Base-by-base conservation (phyloP, 2,329 filamentous ascomycete genomes). In the Fusarium stilboides region DNA sequence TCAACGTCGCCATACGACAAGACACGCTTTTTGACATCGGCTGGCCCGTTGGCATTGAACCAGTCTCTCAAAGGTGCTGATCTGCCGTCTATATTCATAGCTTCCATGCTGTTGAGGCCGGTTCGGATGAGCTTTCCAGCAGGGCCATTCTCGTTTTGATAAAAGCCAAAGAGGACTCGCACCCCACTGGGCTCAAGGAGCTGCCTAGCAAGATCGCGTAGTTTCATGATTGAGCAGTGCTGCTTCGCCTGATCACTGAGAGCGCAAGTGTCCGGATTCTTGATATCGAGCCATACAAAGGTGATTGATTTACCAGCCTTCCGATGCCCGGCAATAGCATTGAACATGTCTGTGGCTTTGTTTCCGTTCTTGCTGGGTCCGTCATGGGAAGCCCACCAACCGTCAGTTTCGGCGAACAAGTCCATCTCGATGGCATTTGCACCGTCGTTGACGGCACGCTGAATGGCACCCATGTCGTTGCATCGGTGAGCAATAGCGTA, bases 381-480 rank as follows among this genome's bases (percentile, higher is more conserved):
- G 7, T 52, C 49, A 8, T 42, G 49, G 5, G 37, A 42, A 7
- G 26, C 49, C 34, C 34, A 52, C 49, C 49, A 42, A 3, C 22
- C 49, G 28, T 28, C 36, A 31, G 28, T 4, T 33, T 52, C 36
- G 6, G 49, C 26, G 24, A 20, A 42, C 15, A 52, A 33, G 8
- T 52, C 49, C 26, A 52, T 52, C 19, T 52, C 49, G 26, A 42
- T 22, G n/a, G 49, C 49, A 2, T 52, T 52, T 17, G 49, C 49
- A 15, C 49, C 49, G 10, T 52, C 49, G 8, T 39, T 31, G 13
- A 52, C 37, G 14, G 36, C 49, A n/a, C n/a, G 36, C 8, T 39
- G 34, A 12, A 52, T n/a, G 24, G 36, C 49, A 22, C 8, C 6
- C 8, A 52, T 31, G 36, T 42, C 10, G 22, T 52, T 52, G 15